Percentiles rank a stretch among this genome's conserved stretches.
Conservation (phyloP, 768 basidiomycete species). For the Boletus rufocinnamomeus region DNA sequence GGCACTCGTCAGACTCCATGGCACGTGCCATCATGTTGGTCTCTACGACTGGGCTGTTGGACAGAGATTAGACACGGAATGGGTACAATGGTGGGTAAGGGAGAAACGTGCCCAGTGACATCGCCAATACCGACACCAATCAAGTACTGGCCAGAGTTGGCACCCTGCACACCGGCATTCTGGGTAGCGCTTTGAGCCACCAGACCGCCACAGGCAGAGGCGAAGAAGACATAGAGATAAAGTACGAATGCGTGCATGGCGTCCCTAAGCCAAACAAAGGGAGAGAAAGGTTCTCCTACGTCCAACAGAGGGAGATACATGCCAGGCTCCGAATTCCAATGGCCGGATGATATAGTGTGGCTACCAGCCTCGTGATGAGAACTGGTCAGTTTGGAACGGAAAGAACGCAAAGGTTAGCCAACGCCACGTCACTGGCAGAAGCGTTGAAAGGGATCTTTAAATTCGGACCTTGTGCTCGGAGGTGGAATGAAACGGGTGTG, state of each 20-base stretch:
- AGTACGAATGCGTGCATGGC: slow-evolving; percentile 42
- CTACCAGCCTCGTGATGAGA: neutral
- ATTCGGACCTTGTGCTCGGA: neutral
- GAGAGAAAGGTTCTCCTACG: slow-evolving; percentile 16
- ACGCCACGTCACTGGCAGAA: neutral
- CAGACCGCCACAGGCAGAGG: slow-evolving; percentile 34
- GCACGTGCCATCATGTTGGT: slow-evolving; percentile 75
- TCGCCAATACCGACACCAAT: slow-evolving; percentile 53
- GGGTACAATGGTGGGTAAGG: too few relatives aligned
- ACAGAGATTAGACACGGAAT: neutral
- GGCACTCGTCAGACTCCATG: neutral
- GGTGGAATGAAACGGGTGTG: neutral
- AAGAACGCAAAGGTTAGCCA: neutral
- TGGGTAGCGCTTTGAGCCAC: slow-evolving; percentile 12
- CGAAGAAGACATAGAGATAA: slow-evolving; percentile 48
- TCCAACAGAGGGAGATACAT: slow-evolving; percentile 29
- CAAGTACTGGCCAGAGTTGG: slow-evolving; percentile 24
- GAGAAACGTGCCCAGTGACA: slow-evolving; percentile 61
- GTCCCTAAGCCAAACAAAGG: slow-evolving; percentile 34
- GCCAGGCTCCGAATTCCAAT: neutral
- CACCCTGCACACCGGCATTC: neutral
- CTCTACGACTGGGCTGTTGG: slow-evolving; percentile 67
- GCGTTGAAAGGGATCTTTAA: neutral
- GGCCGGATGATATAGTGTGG: neutral
- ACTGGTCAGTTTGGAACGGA: neutral